phyloP scores from a whole-genome alignment of 306 rosid genomes.

The Castanea mollissima region DNA sequence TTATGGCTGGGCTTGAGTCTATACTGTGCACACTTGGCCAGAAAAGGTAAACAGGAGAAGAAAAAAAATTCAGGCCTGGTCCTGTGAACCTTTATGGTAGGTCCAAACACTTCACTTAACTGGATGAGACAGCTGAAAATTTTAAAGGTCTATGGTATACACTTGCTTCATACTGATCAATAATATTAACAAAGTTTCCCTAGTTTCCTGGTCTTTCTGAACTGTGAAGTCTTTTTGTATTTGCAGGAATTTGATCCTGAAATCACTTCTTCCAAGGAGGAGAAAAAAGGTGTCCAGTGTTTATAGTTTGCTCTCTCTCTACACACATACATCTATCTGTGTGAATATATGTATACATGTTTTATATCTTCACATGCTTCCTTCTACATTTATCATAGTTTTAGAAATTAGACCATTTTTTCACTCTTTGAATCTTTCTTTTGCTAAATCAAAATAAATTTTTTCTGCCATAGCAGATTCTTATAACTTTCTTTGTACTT shows the following conservation, averaged over 20 bases:
- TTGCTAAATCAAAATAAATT: not conserved
- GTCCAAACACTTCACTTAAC: not conserved
- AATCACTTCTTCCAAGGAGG: constrained; percentile 37
- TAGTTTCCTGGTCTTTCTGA: constrained; percentile 4
- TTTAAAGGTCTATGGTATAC: not conserved
- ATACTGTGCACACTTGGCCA: not conserved
- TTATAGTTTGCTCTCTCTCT: not conserved
- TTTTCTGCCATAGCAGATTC: constrained; percentile 12
- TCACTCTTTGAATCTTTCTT: not conserved
- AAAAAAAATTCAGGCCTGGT: not conserved
- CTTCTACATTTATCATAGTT: not conserved
- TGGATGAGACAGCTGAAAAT: not conserved
- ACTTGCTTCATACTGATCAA: not conserved
- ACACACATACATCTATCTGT: not conserved
- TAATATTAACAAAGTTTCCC: constrained; percentile 2
- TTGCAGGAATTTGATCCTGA: constrained; percentile 61
- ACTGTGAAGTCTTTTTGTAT: constrained; percentile 10
- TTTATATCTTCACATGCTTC: not conserved
- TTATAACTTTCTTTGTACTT: not conserved
- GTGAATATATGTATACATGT: not conserved
- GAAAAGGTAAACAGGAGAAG: not conserved
- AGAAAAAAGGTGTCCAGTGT: constrained; percentile 53
- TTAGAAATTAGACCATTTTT: not conserved
- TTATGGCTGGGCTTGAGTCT: not conserved
- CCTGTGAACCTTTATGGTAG: not conserved